Percentiles rank a stretch among this genome's conserved stretches.
Conservation (phyloP, 2,329 filamentous ascomycete species). For the Pestalotiopsis sp. region DNA sequence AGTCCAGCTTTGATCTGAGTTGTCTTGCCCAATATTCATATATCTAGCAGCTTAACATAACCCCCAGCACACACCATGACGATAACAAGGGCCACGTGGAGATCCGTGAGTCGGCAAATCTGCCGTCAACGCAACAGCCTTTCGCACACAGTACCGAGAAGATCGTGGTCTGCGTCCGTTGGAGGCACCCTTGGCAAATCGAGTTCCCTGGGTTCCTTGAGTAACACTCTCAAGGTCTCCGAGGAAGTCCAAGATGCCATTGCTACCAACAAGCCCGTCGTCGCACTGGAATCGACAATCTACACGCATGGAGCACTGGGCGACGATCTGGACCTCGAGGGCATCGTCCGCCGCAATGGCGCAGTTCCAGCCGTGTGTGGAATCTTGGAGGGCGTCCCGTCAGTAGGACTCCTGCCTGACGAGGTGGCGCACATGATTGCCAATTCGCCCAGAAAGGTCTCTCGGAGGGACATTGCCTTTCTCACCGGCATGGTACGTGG, state of each 20-base stretch:
- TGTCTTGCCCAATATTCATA: not conserved
- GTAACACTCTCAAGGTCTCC: slow-evolving; percentile 65
- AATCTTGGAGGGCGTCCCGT: slow-evolving; percentile 78
- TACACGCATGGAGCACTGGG: slow-evolving; percentile 92
- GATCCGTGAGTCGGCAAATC: not conserved
- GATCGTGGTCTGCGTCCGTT: slow-evolving; percentile 13
- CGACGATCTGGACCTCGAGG: slow-evolving; percentile 70
- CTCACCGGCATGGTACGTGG: slow-evolving; percentile 70
- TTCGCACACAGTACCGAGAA: not conserved
- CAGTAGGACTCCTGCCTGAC: slow-evolving; percentile 71
- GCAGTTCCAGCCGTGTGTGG: slow-evolving; percentile 89
- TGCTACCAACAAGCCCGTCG: slow-evolving; percentile 73
- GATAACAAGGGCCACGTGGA: slow-evolving; percentile 4
- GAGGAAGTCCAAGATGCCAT: slow-evolving; percentile 82
- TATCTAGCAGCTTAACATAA: not conserved
- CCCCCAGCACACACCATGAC: not conserved
- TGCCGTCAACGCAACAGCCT: not conserved
- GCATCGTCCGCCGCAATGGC: slow-evolving; percentile 77
- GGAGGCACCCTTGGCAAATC: slow-evolving; percentile 11
- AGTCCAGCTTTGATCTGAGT: not conserved
- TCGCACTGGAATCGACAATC: slow-evolving; percentile 93
- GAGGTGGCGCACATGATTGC: slow-evolving; percentile 76
- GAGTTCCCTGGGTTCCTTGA: slow-evolving; percentile 30
- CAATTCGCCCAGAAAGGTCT: slow-evolving; percentile 75
- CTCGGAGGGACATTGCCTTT: slow-evolving; percentile 82